Conservation (phyloP, 768 basidiomycete species). For the Leccinum imitatum region DNA sequence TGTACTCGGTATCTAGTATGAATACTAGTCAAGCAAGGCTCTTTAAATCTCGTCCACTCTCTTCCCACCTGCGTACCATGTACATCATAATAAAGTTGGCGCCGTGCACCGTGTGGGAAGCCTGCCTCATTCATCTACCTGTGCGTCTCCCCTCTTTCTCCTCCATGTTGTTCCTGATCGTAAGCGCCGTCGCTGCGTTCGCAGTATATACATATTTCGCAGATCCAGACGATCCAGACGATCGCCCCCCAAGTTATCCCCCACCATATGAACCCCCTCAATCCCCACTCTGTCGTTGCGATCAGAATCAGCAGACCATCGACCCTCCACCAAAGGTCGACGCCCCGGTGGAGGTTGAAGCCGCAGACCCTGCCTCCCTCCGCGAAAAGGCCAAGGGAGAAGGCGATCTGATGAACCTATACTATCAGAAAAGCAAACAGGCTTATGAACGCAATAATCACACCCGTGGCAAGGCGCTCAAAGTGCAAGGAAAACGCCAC, state of each 20-base stretch:
- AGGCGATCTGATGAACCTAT: conserved; percentile 60
- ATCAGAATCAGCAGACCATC: neutral
- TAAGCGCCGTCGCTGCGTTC: conserved; percentile 11
- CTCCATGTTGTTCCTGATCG: conserved; percentile 16
- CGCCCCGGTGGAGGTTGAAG: neutral
- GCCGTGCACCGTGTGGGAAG: neutral
- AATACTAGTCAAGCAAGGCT: conserved; percentile 1
- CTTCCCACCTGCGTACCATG: neutral
- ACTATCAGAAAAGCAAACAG: conserved; percentile 64
- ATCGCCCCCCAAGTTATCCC: neutral
- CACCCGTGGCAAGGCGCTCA: conserved; percentile 76
- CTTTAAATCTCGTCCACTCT: neutral
- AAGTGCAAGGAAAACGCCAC: conserved; percentile 76
- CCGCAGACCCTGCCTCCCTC: conserved; percentile 52
- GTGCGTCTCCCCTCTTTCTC: neutral
- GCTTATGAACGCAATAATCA: conserved; percentile 75
- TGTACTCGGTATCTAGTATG: conserved; percentile 8
- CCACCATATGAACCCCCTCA: neutral
- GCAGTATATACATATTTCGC: conserved; percentile 8
- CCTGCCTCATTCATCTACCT: no score
- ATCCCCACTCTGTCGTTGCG: neutral
- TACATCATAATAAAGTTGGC: neutral
- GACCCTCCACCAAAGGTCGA: neutral
- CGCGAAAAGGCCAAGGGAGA: conserved; percentile 74
- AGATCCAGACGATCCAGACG: conserved; percentile 3